phyloP scores from a whole-genome alignment of 305 asterid genomes.

The Plantago coronopus region DNA sequence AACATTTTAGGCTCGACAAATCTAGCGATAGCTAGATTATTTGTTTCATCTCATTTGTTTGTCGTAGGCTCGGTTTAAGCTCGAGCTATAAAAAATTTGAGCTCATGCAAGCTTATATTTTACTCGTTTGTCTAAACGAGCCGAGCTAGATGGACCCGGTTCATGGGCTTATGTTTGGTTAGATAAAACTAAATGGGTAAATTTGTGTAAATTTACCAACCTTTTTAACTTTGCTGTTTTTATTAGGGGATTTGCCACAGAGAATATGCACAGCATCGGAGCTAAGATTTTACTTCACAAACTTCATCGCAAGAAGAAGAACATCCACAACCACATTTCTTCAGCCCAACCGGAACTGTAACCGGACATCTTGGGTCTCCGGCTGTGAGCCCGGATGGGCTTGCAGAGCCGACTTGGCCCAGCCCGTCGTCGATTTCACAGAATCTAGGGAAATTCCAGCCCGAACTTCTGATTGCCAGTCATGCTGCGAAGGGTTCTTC shows the following conservation, averaged over 20 bases:
- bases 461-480: constrained; percentile 48
- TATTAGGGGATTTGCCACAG: constrained; percentile 58
- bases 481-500: constrained; percentile 96
- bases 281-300: constrained; percentile 55
- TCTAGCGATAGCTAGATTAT: too few species aligned
- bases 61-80: too few species aligned
- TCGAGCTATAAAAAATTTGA: too few species aligned
- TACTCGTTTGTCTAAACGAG: too few species aligned
- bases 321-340: not conserved
- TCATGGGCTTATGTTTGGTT: too few species aligned
- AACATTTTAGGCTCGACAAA: too few species aligned
- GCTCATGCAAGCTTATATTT: too few species aligned
- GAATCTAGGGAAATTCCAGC: constrained; percentile 50
- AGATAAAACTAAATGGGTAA: too few species aligned
- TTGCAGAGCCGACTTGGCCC: constrained; percentile 8
- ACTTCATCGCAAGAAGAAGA: constrained; percentile 36
- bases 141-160: too few species aligned
- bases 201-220: too few species aligned
- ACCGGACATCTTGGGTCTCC: constrained; percentile 7
- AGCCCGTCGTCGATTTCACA: constrained; percentile 39
- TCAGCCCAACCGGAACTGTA: constrained; percentile 15
- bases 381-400: constrained; percentile 22
- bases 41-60: too few species aligned
- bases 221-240: not conserved
- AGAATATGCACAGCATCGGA: constrained; percentile 85